These are phyloP conservation scores for Alternaria sp. DNA, from an alignment of 2,329 filamentous ascomycete species.

Conservation along the genomic window DNA sequence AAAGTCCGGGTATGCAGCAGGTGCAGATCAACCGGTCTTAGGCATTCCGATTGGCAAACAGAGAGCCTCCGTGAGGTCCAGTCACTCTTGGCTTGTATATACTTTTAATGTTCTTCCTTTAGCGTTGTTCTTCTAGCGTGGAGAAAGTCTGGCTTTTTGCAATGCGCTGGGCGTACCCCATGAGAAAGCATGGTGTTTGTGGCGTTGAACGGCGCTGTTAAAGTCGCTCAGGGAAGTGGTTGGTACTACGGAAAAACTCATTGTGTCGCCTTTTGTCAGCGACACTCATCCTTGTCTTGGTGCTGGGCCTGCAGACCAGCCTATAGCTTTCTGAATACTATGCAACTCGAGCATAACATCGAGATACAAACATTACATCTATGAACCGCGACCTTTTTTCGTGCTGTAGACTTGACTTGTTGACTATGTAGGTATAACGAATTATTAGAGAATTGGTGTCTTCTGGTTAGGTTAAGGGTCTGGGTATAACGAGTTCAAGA, in stretches of 20 bases:
- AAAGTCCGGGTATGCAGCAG: constrained; percentile 47
- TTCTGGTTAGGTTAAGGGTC: not conserved
- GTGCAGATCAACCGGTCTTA: constrained; percentile 40
- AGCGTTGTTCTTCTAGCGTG: constrained; percentile 27
- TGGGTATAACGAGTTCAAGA: not conserved
- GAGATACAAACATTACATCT: constrained; percentile 7
- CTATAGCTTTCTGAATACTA: constrained; percentile 23
- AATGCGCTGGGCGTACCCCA: constrained; percentile 4
- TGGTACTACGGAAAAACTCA: not conserved
- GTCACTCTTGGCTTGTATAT: constrained; percentile 40
- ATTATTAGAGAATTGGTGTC: not conserved
- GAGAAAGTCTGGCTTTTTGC: constrained; percentile 10
- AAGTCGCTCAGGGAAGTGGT: constrained; percentile 4
- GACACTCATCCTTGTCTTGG: constrained; percentile 3
- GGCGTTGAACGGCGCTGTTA: constrained; percentile 21
- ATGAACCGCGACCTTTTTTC: not conserved
- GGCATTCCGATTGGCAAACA: constrained; percentile 10
- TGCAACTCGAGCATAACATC: constrained; percentile 15
- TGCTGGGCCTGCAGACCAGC: constrained; percentile 7
- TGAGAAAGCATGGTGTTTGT: constrained; percentile 22
- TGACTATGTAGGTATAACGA: not conserved
- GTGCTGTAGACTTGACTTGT: not conserved
- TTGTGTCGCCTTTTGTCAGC: constrained; percentile 11
- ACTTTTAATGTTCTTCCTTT: constrained; percentile 40
- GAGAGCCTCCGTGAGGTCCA: constrained; percentile 29